Evolutionary conservation across 2,329 filamentous ascomycete genomes (phyloP).

Genomic region (Colletotrichum sp.): DNA sequence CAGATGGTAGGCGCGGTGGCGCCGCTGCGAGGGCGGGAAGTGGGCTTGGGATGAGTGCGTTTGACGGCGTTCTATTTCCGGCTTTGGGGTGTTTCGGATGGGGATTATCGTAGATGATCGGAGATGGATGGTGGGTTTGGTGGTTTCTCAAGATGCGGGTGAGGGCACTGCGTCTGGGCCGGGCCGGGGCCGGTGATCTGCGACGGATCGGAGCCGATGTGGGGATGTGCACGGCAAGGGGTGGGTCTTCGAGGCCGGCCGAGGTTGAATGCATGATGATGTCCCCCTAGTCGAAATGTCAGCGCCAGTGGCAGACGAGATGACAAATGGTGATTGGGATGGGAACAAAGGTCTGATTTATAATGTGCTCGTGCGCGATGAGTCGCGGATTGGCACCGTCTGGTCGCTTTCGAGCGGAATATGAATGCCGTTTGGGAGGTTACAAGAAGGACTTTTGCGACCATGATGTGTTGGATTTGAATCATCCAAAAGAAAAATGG

Average conservation of each 20-base stretch:
- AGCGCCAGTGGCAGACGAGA: background rate
- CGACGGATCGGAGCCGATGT: background rate
- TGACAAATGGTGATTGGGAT: background rate
- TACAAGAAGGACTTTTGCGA: background rate
- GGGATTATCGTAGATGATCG: background rate
- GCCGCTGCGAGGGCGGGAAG: background rate
- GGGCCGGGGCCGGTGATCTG: background rate
- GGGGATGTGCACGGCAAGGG: background rate
- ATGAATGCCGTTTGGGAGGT: background rate
- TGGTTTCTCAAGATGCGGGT: background rate
- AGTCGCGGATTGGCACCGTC: background rate
- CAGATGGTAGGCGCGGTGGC: background rate
- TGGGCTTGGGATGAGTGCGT: background rate
- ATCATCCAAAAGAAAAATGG: too few relatives aligned
- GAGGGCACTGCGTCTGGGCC: background rate
- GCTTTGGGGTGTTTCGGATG: background rate
- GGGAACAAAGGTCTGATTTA: background rate
- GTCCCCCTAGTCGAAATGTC: background rate
- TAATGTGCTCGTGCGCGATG: background rate
- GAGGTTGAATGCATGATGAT: background rate
- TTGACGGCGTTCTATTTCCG: background rate
- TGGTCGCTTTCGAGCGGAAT: background rate
- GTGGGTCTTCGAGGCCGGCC: background rate
- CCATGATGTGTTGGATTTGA: fast-evolving
- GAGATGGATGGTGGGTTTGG: background rate